Conservation (phyloP, 805 yeast genomes). For the Teunomyces pallodes region DNA sequence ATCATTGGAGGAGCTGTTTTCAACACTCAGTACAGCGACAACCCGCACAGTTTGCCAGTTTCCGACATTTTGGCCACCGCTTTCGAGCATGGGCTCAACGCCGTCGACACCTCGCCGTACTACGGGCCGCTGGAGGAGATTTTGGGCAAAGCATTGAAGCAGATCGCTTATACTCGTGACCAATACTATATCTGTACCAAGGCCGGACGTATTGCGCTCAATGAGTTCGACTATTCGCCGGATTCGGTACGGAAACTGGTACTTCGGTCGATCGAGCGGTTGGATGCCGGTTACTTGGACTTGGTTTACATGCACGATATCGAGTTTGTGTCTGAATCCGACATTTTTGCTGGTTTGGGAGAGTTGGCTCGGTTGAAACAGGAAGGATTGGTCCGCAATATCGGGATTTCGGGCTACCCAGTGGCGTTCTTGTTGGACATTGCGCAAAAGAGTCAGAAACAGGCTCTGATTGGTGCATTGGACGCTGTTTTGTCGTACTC, state of each 20-base stretch:
- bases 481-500: constrained; percentile 80
- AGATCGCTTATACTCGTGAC: constrained; percentile 48
- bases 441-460: constrained; percentile 37
- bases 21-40: constrained; percentile 72
- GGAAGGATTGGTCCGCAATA: constrained; percentile 58
- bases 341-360: constrained; percentile 59
- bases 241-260: constrained; percentile 61
- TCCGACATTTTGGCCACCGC: constrained; percentile 57
- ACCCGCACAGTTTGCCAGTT: constrained; percentile 62
- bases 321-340: constrained; percentile 64
- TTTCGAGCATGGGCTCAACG: constrained; percentile 64
- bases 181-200: constrained; percentile 74
- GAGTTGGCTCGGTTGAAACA: constrained; percentile 58
- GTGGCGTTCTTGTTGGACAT: constrained; percentile 61
- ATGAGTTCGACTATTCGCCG: constrained; percentile 74
- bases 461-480: constrained; percentile 53
- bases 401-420: constrained; percentile 90
- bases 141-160: constrained; percentile 61
- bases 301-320: constrained; percentile 85
- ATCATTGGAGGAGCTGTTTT: constrained; percentile 88
- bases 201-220: constrained; percentile 70
- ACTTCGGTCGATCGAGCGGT: constrained; percentile 60
- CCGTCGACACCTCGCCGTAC: constrained; percentile 90
- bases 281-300: constrained; percentile 70
- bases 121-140: constrained; percentile 85